These are phyloP conservation scores for Suzukiozyma palmioleophila DNA, from an alignment of 1,139 yeast species.

Conservation along the genomic window DNA sequence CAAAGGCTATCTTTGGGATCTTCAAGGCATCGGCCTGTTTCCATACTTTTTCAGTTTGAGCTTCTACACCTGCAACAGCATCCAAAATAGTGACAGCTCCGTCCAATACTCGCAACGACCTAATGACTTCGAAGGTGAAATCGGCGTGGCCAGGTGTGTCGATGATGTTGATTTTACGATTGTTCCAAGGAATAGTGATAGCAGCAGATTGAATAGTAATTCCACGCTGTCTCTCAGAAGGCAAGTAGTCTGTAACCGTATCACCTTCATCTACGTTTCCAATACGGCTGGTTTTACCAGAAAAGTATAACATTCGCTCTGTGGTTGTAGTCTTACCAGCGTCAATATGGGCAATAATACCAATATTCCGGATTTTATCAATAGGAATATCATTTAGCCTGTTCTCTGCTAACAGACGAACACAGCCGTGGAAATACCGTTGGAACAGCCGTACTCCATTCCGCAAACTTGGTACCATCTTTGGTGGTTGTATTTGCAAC, in stretches of 20 bases:
- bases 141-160: constrained; percentile 99
- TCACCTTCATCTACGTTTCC: constrained; percentile 98
- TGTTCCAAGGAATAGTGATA: constrained; percentile 83
- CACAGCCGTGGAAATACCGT: constrained; percentile 4
- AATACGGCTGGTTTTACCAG: constrained; percentile 74
- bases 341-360: constrained; percentile 82
- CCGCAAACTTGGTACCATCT: too few species aligned
- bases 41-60: constrained; percentile 98
- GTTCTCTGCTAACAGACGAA: constrained; percentile 6
- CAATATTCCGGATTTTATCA: constrained; percentile 57
- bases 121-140: constrained; percentile 88
- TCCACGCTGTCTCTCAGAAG: constrained; percentile 89
- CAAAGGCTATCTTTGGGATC: constrained; percentile 73
- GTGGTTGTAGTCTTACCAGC: constrained; percentile 92
- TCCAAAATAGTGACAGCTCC: constrained; percentile 92
- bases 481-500: too few species aligned
- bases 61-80: constrained; percentile 97
- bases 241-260: constrained; percentile 88
- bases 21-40: constrained; percentile 65
- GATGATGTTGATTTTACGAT: constrained; percentile 71
- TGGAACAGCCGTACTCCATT: neutral
- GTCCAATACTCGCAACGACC: constrained; percentile 86
- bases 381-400: constrained; percentile 27
- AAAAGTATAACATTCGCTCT: constrained; percentile 84
- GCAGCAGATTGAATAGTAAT: constrained; percentile 97